phyloP scores from a whole-genome alignment of 1,139 yeast species.

The Candida sanyaensis region DNA sequence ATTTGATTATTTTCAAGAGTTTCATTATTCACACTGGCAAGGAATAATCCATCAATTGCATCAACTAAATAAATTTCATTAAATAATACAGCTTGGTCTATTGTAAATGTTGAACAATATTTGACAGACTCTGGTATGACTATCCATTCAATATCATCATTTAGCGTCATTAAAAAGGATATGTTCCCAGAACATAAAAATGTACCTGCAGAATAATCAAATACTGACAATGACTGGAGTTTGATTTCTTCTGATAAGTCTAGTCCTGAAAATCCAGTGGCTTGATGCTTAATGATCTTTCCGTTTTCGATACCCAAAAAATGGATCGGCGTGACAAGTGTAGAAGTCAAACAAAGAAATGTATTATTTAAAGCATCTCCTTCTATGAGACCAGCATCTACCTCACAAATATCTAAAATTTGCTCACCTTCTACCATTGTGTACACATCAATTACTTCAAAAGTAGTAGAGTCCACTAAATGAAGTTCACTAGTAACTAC shows the following conservation, averaged over 20 bases:
- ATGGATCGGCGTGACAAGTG: background rate
- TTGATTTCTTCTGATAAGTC: background rate
- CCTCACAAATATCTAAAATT: constrained; percentile 10
- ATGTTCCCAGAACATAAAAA: constrained; percentile 2
- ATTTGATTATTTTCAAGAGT: background rate
- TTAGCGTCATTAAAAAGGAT: background rate
- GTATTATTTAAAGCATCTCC: background rate
- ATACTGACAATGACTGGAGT: constrained; percentile 1
- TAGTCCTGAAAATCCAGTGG: background rate
- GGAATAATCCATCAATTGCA: constrained; percentile 6
- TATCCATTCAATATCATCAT: background rate
- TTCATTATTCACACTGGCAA: background rate
- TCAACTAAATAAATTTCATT: constrained; percentile 6
- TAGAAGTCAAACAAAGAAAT: constrained; percentile 7
- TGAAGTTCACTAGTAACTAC: constrained; percentile 2
- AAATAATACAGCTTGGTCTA: constrained; percentile 2
- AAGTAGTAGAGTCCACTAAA: constrained; percentile 5
- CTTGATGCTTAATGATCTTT: background rate
- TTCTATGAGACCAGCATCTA: background rate
- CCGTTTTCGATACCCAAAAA: constrained; percentile 5
- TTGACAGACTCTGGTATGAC: background rate
- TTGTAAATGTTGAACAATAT: constrained; percentile 4
- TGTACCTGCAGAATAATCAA: background rate
- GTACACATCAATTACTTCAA: constrained; percentile 1
- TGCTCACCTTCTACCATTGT: constrained; percentile 4